Conservation (phyloP, 192 early-diverging fungal genomes). For the Coemansia sp. region DNA sequence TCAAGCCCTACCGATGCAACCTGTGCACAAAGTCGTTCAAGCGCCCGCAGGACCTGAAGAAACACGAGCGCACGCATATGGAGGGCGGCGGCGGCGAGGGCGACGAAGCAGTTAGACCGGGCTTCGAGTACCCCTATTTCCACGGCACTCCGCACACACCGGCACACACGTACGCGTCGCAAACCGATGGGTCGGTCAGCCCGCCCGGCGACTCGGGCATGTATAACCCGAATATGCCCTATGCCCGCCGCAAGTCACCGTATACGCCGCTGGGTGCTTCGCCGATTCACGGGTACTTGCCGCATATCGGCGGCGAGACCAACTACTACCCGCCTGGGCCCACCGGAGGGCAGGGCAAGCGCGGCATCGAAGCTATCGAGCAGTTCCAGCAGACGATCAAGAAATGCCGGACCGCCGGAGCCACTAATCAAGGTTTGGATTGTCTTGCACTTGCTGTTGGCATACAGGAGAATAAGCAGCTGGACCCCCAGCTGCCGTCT, state of each 20-base stretch:
- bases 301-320: constrained; percentile 24
- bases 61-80: constrained; percentile 85
- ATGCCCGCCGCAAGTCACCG: constrained; percentile 33
- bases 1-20: constrained; percentile 85
- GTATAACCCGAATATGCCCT: constrained; percentile 13
- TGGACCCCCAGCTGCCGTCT: constrained; percentile 19
- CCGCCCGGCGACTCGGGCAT: constrained; percentile 24
- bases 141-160: constrained; percentile 22
- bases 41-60: constrained; percentile 94
- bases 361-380: constrained; percentile 50
- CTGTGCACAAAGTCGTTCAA: constrained; percentile 88
- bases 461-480: constrained; percentile 46
- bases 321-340: constrained; percentile 7
- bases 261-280: constrained; percentile 36
- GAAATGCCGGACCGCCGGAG: constrained; percentile 39
- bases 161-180: constrained; percentile 34
- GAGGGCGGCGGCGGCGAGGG: constrained; percentile 34
- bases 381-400: constrained; percentile 52
- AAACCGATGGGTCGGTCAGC: constrained; percentile 37
- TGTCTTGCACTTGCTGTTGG: constrained; percentile 56
- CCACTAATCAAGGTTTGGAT: constrained; percentile 55
- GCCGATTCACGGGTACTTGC: constrained; percentile 40
- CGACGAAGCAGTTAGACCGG: constrained; percentile 10
- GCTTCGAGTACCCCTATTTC: constrained; percentile 37
- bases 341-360: constrained; percentile 19